Conservation (phyloP, 371 early-diverging fungal species). For the Rhizopus microsporus region DNA sequence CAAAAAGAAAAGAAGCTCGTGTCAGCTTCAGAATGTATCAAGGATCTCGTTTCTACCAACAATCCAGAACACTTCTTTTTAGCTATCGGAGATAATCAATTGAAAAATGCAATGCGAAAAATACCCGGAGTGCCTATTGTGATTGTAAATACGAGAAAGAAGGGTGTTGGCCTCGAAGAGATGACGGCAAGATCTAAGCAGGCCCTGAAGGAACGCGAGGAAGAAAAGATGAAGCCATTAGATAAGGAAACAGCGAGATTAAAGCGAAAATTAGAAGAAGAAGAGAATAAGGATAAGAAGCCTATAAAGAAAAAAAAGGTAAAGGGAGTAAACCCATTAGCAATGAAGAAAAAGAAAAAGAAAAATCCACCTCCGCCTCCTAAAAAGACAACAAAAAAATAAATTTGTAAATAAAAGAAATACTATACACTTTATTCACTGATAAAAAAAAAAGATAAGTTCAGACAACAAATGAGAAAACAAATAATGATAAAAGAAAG, state of each 20-base stretch:
- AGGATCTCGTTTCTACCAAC: constrained; percentile 63
- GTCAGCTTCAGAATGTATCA: constrained; percentile 72
- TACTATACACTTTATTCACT: too few species aligned
- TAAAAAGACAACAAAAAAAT: constrained; percentile 18
- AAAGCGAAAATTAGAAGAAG: constrained; percentile 33
- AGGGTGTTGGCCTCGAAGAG: constrained; percentile 71
- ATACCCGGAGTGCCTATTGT: constrained; percentile 88
- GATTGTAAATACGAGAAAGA: constrained; percentile 66
- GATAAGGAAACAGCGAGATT: constrained; percentile 48
- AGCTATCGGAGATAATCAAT: constrained; percentile 72
- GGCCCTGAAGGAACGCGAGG: constrained; percentile 14
- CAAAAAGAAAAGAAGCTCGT: constrained; percentile 50
- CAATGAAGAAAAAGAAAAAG: constrained; percentile 79
- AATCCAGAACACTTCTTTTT: constrained; percentile 85
- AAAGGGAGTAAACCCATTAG: constrained; percentile 86
- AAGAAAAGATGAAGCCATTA: constrained; percentile 60
- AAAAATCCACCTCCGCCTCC: constrained; percentile 31
- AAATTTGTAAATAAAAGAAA: not conserved
- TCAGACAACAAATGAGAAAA: too few species aligned
- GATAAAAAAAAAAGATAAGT: too few species aligned
- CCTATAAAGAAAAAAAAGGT: constrained; percentile 31
- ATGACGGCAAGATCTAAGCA: constrained; percentile 44
- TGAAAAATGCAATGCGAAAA: constrained; percentile 66
- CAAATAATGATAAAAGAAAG: too few species aligned
- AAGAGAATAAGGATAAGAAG: constrained; percentile 7